Evolutionary conservation across 192 early-diverging fungal genomes (phyloP).

Genomic region (Coemansia sp.): DNA sequence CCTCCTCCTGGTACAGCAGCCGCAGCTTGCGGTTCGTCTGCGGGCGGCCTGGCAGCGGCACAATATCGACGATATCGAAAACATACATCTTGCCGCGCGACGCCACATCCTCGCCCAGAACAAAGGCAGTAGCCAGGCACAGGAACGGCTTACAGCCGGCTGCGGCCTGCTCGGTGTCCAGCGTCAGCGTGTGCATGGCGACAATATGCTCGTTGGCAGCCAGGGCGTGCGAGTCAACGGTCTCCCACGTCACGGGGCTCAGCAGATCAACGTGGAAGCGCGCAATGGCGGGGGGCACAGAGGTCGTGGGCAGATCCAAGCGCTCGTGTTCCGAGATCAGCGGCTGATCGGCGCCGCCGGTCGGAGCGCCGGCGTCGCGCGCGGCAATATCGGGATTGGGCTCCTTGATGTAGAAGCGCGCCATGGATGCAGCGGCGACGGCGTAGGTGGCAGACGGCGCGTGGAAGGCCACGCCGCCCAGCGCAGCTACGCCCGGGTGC

Average conservation of each 20-base stretch:
- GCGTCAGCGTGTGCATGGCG: conserved; percentile 72
- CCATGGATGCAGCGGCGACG: conserved; percentile 68
- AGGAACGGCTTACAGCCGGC: conserved; percentile 86
- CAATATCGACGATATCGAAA: conserved; percentile 96
- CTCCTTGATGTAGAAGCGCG: conserved; percentile 69
- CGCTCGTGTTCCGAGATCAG: conserved; percentile 46
- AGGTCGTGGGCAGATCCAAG: conserved; percentile 42
- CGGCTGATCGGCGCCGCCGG: conserved; percentile 12
- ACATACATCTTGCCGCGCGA: conserved; percentile 89
- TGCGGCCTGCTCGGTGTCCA: conserved; percentile 84
- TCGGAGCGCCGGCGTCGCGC: conserved; percentile 15
- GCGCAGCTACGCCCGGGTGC: conserved; percentile 36
- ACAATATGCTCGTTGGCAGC: conserved; percentile 86
- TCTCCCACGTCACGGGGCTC: conserved; percentile 95
- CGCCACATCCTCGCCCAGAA: conserved; percentile 90
- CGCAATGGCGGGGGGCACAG: conserved; percentile 64
- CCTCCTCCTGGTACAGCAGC: conserved; percentile 76
- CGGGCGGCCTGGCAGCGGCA: conserved; percentile 92
- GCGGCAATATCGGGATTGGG: conserved; percentile 65
- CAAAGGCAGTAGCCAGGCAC: conserved; percentile 84
- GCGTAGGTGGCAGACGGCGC: conserved; percentile 81
- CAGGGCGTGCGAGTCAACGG: conserved; percentile 77
- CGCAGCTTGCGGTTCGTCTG: conserved; percentile 95
- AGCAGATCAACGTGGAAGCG: conserved; percentile 82
- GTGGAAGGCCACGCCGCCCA: conserved; percentile 83